These are phyloP conservation scores for Irineochytrium annulatum DNA, from an alignment of 192 early-diverging fungal species.

Conservation along the genomic window DNA sequence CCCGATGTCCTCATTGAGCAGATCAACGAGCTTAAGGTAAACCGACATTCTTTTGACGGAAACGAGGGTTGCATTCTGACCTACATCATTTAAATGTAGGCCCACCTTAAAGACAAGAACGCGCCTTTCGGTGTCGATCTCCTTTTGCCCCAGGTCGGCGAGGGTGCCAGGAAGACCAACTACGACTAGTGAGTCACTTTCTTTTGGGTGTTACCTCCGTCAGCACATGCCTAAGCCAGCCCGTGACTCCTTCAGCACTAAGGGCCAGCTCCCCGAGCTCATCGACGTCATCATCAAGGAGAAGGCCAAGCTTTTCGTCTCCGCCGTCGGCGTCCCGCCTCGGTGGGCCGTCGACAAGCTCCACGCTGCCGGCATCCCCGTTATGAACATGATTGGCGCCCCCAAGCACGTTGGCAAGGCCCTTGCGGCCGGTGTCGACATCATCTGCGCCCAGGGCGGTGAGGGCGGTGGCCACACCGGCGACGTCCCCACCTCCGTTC, in stretches of 20 bases:
- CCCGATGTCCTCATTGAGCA: constrained; percentile 31
- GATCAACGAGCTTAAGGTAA: constrained; percentile 25
- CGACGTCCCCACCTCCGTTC: constrained; percentile 29
- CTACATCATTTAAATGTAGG: too few species aligned
- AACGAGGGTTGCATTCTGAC: too few species aligned
- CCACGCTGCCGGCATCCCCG: constrained; percentile 36
- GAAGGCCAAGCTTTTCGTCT: constrained; percentile 42
- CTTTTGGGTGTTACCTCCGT: neutral
- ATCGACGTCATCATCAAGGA: constrained; percentile 41
- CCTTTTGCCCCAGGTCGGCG: constrained; percentile 44
- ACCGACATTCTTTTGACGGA: neutral
- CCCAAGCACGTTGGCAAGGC: constrained; percentile 43
- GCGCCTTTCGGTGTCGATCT: constrained; percentile 45
- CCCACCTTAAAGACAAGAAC: constrained; percentile 25
- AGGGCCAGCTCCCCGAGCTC: constrained; percentile 44
- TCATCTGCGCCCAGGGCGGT: constrained; percentile 44
- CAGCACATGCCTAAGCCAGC: neutral
- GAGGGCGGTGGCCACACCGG: constrained; percentile 50
- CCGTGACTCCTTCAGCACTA: constrained; percentile 18
- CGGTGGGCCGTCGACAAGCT: constrained; percentile 44
- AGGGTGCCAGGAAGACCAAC: constrained; percentile 43
- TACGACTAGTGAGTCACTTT: constrained; percentile 38
- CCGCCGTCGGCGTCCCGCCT: constrained; percentile 45
- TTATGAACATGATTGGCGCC: constrained; percentile 52
- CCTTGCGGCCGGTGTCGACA: constrained; percentile 40